Conservation (phyloP, 2,329 filamentous ascomycete species). For the Acarospora socialis region DNA sequence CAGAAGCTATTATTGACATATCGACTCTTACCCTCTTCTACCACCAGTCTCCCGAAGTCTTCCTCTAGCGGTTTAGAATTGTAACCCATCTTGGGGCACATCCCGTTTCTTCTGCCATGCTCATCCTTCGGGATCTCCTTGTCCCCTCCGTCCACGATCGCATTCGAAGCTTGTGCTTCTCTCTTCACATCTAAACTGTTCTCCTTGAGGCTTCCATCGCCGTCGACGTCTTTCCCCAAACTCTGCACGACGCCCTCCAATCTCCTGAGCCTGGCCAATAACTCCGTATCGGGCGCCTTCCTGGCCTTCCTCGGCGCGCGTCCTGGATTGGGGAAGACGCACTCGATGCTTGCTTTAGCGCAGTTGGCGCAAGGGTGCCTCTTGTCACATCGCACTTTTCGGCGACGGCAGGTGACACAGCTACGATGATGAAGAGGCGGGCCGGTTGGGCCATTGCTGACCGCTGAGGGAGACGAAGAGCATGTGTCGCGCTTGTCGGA, state of each 20-base stretch:
- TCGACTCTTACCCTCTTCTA: constrained; percentile 43
- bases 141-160: neutral
- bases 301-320: constrained; percentile 44
- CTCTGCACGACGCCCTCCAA: constrained; percentile 48
- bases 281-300: constrained; percentile 44
- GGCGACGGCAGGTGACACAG: constrained; percentile 4
- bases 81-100: no score
- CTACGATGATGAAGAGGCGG: no score
- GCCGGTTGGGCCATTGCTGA: no score
- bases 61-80: no score
- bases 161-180: no score
- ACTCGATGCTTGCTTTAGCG: constrained; percentile 38
- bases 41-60: constrained; percentile 43
- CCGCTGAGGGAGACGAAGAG: no score
- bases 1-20: constrained; percentile 51
- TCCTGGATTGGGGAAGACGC: constrained; percentile 47
- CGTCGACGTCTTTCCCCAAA: constrained; percentile 32
- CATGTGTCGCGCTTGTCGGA: no score
- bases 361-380: constrained; percentile 34
- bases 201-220: neutral
- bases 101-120: no score
- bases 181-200: no score
- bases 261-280: constrained; percentile 41
- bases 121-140: neutral
- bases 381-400: constrained; percentile 33